These are phyloP conservation scores for Bisporella sp. DNA, from an alignment of 2,329 filamentous ascomycete species.

Conservation along the genomic window DNA sequence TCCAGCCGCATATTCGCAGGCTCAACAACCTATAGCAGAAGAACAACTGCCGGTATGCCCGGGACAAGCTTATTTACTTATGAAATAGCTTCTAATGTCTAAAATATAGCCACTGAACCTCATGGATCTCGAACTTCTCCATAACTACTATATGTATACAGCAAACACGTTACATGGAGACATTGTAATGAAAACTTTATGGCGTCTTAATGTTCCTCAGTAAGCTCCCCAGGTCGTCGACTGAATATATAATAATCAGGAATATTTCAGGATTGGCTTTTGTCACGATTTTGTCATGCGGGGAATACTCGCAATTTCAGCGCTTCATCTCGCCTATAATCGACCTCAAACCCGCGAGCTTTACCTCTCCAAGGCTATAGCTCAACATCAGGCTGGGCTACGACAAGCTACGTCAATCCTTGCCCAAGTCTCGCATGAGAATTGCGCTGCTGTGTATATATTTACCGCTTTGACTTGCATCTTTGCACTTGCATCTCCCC, in stretches of 20 bases:
- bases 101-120: slow-evolving; percentile 21
- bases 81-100: background rate
- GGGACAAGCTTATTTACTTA: background rate
- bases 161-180: slow-evolving; percentile 36
- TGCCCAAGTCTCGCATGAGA: slow-evolving; percentile 23
- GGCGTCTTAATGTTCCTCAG: slow-evolving; percentile 8
- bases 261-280: slow-evolving; percentile 35
- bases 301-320: slow-evolving; percentile 39
- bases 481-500: slow-evolving; percentile 29
- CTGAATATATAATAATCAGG: too few species aligned
- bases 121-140: slow-evolving; percentile 16
- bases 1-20: background rate
- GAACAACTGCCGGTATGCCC: background rate
- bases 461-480: slow-evolving; percentile 32
- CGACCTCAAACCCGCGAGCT: slow-evolving; percentile 28
- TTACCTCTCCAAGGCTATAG: slow-evolving; percentile 31
- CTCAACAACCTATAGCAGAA: background rate
- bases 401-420: slow-evolving; percentile 26
- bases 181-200: slow-evolving; percentile 34
- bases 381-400: slow-evolving; percentile 28
- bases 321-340: slow-evolving; percentile 38
- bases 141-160: slow-evolving; percentile 29
- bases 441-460: slow-evolving; percentile 29
- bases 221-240: too few species aligned
- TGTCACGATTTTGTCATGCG: slow-evolving; percentile 39